Evolutionary conservation across 805 yeast genomes (phyloP).

Genomic region (Candida anglica): DNA sequence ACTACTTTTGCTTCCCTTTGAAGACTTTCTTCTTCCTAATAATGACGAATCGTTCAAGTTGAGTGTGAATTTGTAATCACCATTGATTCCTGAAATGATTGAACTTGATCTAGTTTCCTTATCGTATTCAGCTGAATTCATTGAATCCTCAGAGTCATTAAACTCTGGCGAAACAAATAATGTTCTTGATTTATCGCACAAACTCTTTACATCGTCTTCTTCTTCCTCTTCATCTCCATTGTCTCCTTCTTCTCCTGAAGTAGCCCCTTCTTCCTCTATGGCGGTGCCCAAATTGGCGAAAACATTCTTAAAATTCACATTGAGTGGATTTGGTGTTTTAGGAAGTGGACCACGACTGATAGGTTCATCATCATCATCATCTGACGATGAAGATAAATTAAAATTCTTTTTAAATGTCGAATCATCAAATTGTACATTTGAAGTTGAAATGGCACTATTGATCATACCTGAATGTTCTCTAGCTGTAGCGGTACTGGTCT

Average conservation of each 20-base stretch:
- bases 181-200: constrained; percentile 9
- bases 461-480: not conserved
- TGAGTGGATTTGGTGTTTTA: constrained; percentile 36
- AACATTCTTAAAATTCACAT: constrained; percentile 27
- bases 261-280: constrained; percentile 1
- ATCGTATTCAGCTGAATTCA: constrained; percentile 17
- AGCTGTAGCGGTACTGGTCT: too few relatives aligned
- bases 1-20: constrained; percentile 8
- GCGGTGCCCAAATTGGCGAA: constrained; percentile 12
- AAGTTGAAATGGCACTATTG: not conserved
- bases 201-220: constrained; percentile 19
- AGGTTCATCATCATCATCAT: constrained; percentile 22
- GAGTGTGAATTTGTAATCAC: constrained; percentile 50
- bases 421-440: constrained; percentile 22
- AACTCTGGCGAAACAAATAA: constrained; percentile 9
- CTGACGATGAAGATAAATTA: constrained; percentile 16
- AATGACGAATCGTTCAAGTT: constrained; percentile 63
- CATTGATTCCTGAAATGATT: constrained; percentile 35
- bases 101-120: constrained; percentile 37
- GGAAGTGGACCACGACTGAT: constrained; percentile 43
- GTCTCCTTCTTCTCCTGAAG: constrained; percentile 11
- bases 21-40: constrained; percentile 50
- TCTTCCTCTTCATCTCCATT: constrained; percentile 15
- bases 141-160: constrained; percentile 16
- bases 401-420: constrained; percentile 12